Evolutionary conservation across 352 stramenopile species (phyloP).

Genomic region (Phytopythium ostracodes): DNA sequence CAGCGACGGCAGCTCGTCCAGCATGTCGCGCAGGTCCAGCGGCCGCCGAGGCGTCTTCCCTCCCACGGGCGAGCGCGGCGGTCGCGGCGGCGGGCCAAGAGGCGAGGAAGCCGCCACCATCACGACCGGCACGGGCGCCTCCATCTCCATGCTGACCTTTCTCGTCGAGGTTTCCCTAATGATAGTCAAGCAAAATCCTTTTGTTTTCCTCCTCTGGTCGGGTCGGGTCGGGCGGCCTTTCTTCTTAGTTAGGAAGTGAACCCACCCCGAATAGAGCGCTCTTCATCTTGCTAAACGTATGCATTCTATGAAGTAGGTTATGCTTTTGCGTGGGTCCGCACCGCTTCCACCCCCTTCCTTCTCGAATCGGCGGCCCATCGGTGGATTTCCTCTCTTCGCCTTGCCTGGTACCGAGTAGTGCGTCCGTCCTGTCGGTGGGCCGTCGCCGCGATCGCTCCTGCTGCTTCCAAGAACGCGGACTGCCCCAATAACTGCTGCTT

Average conservation of each 20-base stretch:
- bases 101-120: background rate
- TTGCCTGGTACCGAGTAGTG: background rate
- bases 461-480: background rate
- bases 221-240: too few relatives aligned
- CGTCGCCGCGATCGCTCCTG: background rate
- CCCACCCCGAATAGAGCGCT: conserved; percentile 6
- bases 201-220: too few relatives aligned
- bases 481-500: too few relatives aligned
- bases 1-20: conserved; percentile 59
- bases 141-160: conserved; percentile 11
- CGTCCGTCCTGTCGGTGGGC: conserved; percentile 1
- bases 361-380: background rate
- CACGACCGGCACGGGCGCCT: conserved; percentile 9
- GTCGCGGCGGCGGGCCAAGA: conserved; percentile 8
- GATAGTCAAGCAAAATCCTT: background rate
- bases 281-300: background rate
- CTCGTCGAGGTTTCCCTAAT: background rate
- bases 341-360: conserved; percentile 5
- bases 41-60: conserved; percentile 18
- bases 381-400: conserved; percentile 2
- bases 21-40: conserved; percentile 47
- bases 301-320: background rate
- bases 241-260: conserved; percentile 1
- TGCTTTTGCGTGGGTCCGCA: background rate
- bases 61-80: conserved; percentile 14